Evolutionary conservation across 331 rosid species (phyloP), one percentile per base, ranked within the genome.

Genomic region (Acacia concinna): DNA sequence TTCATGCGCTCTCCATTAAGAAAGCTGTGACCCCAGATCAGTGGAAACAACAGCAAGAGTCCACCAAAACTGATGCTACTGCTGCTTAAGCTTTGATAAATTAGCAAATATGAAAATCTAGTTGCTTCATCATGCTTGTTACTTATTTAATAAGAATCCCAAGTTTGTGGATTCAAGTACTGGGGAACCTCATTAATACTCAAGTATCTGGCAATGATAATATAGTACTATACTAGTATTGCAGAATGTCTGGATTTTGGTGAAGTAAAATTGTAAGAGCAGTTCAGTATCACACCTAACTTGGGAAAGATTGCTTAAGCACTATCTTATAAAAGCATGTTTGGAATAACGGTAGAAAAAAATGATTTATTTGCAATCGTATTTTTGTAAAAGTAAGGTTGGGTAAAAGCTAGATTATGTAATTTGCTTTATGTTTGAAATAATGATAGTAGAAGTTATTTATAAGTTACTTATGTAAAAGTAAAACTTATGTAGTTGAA

Each of bases 1-100:
- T 95, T 79, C 98, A 91, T 77, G 97, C 98, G 28, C 97, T 95
- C 68, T 95, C 98, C 32, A 82, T 95, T 3, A 92, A 85, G 94
- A 95, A 95, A 85, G 91, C 96, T 79, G 79, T 87, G 41, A 91
- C 97, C 62, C 98, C 97, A 65, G 92, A 91, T 64, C 97, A 92
- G 84, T 95, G 98, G 97, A 92, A 91, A 51, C 93, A 91, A 59
- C 94, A 81, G 81, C 91, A 87, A 68, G 87, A 87, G 81, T 75
- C 94, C 78, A 85, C 77, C 82, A 79, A 84, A 81, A 69, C 97
- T 70, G 82, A 77, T 71, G 27, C 94, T 79, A 13, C 74, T 25
- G 12, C 74, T 25, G 56, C 74, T 41, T 25, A 68, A 38, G 74
- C 13, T 43, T 41, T 68, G 25, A 68, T 23, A 41, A 40, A 68